These are phyloP conservation scores for Lentinula raphanica DNA, from an alignment of 768 basidiomycete genomes.

Conservation along the genomic window DNA sequence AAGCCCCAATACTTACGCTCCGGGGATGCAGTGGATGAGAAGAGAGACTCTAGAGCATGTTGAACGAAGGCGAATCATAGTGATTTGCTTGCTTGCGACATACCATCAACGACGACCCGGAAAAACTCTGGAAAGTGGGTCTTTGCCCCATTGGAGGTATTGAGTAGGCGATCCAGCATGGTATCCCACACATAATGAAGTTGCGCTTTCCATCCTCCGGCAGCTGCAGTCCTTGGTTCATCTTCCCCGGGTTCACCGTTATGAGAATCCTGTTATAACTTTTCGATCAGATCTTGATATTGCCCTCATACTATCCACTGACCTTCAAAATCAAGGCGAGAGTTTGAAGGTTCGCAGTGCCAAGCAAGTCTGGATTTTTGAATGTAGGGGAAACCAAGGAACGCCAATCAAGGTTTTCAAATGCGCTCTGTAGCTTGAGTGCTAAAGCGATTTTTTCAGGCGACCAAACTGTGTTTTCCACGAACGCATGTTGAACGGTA, in stretches of 20 bases:
- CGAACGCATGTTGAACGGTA: conserved; percentile 49
- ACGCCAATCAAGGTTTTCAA: conserved; percentile 66
- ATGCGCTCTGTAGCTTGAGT: conserved; percentile 58
- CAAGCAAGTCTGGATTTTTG: conserved; percentile 67
- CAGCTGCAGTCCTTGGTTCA: conserved; percentile 36
- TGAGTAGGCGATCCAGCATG: conserved; percentile 72
- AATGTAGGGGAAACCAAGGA: conserved; percentile 64
- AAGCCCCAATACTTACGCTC: conserved; percentile 97
- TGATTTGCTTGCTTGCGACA: conserved; percentile 16
- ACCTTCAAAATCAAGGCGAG: conserved; percentile 83
- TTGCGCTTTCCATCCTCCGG: conserved; percentile 79
- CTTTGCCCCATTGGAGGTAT: conserved; percentile 28
- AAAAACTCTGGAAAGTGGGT: conserved; percentile 90
- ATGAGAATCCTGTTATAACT: conserved; percentile 46
- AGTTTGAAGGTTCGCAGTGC: conserved; percentile 61
- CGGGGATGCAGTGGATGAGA: conserved; percentile 75
- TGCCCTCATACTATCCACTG: conserved; percentile 8
- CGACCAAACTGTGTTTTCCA: conserved; percentile 61
- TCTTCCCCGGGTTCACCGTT: conserved; percentile 50
- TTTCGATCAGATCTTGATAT: background rate
- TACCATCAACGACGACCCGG: conserved; percentile 86
- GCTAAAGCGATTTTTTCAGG: conserved; percentile 85
- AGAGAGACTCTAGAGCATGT: conserved; percentile 73
- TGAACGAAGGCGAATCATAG: conserved; percentile 1
- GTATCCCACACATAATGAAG: conserved; percentile 90